Base-by-base conservation (phyloP, 306 rosid genomes). In the Pyrus communis region DNA sequence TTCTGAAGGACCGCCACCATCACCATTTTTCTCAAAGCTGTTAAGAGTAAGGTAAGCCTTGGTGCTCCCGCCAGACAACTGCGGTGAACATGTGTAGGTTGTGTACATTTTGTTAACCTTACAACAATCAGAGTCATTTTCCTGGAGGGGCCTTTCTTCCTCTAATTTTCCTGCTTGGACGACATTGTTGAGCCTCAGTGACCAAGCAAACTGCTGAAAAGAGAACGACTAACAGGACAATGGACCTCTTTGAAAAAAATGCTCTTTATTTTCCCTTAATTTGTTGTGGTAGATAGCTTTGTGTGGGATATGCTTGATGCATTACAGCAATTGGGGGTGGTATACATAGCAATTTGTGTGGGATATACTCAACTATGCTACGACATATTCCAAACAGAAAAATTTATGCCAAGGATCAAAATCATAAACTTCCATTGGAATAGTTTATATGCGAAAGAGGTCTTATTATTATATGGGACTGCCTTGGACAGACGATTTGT, bases 1-100 rank as follows among this genome's bases (percentile, higher is more conserved):
- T 59, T 70, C 74, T 1, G 84, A 87, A 38, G 84, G 86, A 19
- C 81, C 83, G 0, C 81, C 82, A 0, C 89, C 86, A 30, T 87
- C 86, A 30, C 85, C 87, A 9, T 79, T 83, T 28, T 73, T 54
- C 11, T 85, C 28, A 0, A 88, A 83, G 52, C 86, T 71, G 19
- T 85, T 87, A 1, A 87, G 65, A 15, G 91, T 89, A 60, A 89
- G 77, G 2, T 21, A 42, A 19, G 91, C 96, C 9, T 76, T 77
- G 9, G 85, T 85, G 63, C 78, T 25, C 11, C 40, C 18, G 0
- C 52, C 52, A 1, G 84, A 75, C 42, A 89, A 70, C 0, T 70
- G 31, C 0, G 86, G 89, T 0, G 87, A 89, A 60, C 93, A 89
- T 1, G 69, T 69, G 33, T 77, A 89, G 3, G 82, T 79, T 0